Percentiles rank a stretch among this genome's conserved stretches.
These are phyloP conservation scores for Lepidium africanum DNA, from an alignment of 345 rosid genomes.

Conservation along the genomic window DNA sequence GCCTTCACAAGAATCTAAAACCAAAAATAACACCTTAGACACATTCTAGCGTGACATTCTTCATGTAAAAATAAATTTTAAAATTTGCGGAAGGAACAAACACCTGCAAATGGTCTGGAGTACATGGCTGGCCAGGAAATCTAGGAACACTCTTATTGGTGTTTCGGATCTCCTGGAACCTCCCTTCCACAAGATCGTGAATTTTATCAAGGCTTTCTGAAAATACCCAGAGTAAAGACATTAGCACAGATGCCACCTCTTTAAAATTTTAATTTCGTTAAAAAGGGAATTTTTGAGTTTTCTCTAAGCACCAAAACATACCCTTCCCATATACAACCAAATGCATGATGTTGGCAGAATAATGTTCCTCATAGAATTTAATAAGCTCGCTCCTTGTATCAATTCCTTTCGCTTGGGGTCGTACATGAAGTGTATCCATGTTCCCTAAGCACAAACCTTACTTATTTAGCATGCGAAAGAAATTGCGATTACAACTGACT, in stretches of 20 bases:
- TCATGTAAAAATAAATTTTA: not conserved
- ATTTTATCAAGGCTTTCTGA: slow-evolving; percentile 71
- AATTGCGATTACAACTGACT: not conserved
- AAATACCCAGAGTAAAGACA: slow-evolving; percentile 27
- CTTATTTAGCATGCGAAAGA: slow-evolving; percentile 3
- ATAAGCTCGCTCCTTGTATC: slow-evolving; percentile 78
- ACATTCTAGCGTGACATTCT: not conserved
- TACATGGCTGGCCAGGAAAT: slow-evolving; percentile 81
- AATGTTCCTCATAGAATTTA: slow-evolving; percentile 68
- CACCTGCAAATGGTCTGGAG: slow-evolving; percentile 80
- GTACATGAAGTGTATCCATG: slow-evolving; percentile 77
- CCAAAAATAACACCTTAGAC: slow-evolving; percentile 3
- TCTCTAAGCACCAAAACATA: slow-evolving; percentile 20
- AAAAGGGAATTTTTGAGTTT: not conserved
- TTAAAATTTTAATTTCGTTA: not conserved
- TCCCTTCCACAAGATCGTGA: slow-evolving; percentile 55
- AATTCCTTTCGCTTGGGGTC: slow-evolving; percentile 69
- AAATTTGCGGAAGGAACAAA: not conserved
- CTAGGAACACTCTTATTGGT: slow-evolving; percentile 33
- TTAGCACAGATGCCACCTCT: not conserved
- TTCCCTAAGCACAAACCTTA: slow-evolving; percentile 45
- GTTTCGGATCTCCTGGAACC: slow-evolving; percentile 63
- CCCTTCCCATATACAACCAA: slow-evolving; percentile 85
- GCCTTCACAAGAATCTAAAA: slow-evolving; percentile 70
- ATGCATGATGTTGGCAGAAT: slow-evolving; percentile 91